Evolutionary conservation across 164 flowering plant genomes (phyloP).

Genomic region (Nymphaea colorata): DNA sequence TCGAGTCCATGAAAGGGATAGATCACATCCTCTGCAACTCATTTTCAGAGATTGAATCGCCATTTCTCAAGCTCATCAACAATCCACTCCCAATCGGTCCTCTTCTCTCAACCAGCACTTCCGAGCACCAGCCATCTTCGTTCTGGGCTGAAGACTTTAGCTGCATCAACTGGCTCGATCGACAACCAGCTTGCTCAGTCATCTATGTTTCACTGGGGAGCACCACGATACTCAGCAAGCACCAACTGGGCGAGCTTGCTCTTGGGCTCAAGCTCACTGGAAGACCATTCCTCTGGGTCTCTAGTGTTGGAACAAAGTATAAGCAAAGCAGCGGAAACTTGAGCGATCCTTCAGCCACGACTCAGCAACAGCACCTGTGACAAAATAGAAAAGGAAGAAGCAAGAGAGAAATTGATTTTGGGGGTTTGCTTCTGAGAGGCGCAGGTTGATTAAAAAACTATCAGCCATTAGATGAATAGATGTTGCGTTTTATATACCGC

Average conservation of each 20-base stretch:
- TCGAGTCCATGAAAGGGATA: not conserved
- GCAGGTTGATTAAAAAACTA: no score
- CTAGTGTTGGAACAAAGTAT: no score
- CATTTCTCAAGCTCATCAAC: conserved; percentile 1
- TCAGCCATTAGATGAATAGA: no score
- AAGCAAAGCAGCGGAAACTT: no score
- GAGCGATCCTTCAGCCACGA: no score
- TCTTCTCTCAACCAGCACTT: conserved; percentile 1
- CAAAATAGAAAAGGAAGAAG: no score
- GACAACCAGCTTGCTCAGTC: conserved; percentile 7
- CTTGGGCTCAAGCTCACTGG: conserved; percentile 6
- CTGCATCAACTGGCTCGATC: conserved; percentile 8
- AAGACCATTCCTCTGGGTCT: conserved; percentile 5
- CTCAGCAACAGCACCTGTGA: no score
- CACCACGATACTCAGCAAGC: not conserved
- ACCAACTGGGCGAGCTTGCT: conserved; percentile 4
- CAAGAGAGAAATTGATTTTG: no score
- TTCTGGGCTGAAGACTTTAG: conserved; percentile 10
- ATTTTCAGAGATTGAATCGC: conserved; percentile 5
- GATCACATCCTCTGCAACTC: conserved; percentile 11
- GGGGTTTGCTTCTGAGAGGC: no score
- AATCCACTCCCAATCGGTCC: conserved; percentile 8
- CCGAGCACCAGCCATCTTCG: not conserved
- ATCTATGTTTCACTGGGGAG: conserved; percentile 14
- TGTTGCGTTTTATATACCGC: no score